Evolutionary conservation across 768 basidiomycete species (phyloP).

Genomic region (Sporobolomyces pararoseus): DNA sequence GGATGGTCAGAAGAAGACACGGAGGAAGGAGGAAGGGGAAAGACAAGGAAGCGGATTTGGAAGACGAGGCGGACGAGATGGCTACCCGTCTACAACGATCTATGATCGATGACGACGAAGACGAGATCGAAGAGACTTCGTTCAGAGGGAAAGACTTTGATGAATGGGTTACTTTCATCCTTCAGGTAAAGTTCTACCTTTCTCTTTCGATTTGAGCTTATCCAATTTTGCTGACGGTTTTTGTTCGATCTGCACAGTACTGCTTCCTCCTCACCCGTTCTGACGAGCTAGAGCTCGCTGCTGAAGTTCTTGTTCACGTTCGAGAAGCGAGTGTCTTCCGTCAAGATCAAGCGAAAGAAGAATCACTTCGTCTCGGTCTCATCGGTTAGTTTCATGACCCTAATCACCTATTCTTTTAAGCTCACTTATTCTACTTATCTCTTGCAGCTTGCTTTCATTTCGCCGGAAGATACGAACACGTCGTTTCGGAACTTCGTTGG

Average conservation of each 20-base stretch:
- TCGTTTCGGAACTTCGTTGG: conserved; percentile 72
- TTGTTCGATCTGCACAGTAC: conserved; percentile 58
- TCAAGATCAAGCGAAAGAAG: conserved; percentile 56
- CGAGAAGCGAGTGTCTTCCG: conserved; percentile 66
- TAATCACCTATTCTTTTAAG: background rate
- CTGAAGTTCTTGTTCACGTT: conserved; percentile 73
- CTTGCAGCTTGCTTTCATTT: conserved; percentile 67
- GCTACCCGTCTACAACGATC: conserved; percentile 48
- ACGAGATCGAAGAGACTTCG: conserved; percentile 59
- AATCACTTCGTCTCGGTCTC: conserved; percentile 69
- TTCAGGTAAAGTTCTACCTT: conserved; percentile 62
- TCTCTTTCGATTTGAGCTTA: background rate
- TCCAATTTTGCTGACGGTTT: background rate
- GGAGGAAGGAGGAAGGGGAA: conserved; percentile 24
- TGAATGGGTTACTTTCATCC: conserved; percentile 76
- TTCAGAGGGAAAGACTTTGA: conserved; percentile 80
- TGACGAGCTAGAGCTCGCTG: conserved; percentile 63
- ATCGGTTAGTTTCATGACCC: conserved; percentile 59
- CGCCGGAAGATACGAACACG: conserved; percentile 57
- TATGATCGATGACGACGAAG: conserved; percentile 52
- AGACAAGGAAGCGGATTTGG: conserved; percentile 43
- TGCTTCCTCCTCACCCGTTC: conserved; percentile 65
- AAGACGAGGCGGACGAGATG: conserved; percentile 49
- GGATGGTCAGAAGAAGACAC: conserved; percentile 20
- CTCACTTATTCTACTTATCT: background rate